Conservation (phyloP, 2,329 filamentous ascomycete species). For the Chalara sp. region DNA sequence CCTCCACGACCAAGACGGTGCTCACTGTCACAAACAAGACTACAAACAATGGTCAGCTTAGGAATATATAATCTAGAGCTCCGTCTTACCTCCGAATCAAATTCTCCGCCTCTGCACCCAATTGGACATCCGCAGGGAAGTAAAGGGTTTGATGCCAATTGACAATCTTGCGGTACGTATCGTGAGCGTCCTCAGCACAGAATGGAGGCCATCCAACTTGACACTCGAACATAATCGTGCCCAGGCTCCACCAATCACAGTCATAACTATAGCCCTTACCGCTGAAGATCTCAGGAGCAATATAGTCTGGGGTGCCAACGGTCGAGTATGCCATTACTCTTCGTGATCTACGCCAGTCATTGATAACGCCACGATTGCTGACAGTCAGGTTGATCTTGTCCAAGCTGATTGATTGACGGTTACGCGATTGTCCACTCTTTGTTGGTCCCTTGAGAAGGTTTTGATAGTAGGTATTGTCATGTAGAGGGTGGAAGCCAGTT, state of each 20-base stretch:
- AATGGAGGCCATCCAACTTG: slow-evolving; percentile 98
- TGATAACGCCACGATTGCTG: slow-evolving; percentile 95
- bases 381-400: slow-evolving; percentile 98
- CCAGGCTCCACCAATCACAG: slow-evolving; percentile 98
- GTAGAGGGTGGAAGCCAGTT: slow-evolving; percentile 94
- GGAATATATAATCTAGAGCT: background rate
- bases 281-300: slow-evolving; percentile 96
- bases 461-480: slow-evolving; percentile 98
- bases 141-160: slow-evolving; percentile 95
- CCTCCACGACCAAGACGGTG: slow-evolving; percentile 84
- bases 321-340: slow-evolving; percentile 97
- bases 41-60: slow-evolving; percentile 33
- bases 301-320: slow-evolving; percentile 96
- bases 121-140: slow-evolving; percentile 90
- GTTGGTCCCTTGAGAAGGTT: slow-evolving; percentile 71
- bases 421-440: slow-evolving; percentile 61
- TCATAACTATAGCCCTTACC: slow-evolving; percentile 93
- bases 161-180: slow-evolving; percentile 98
- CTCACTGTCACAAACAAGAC: slow-evolving; percentile 89
- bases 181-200: slow-evolving; percentile 94
- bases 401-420: slow-evolving; percentile 89
- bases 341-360: slow-evolving; percentile 95
- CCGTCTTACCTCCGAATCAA: slow-evolving; percentile 75
- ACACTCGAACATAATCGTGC: slow-evolving; percentile 99
- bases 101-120: slow-evolving; percentile 84